Evolutionary conservation across 176 grass and related monocot species (phyloP).

Genomic region (Rhynchospora tenuis): DNA sequence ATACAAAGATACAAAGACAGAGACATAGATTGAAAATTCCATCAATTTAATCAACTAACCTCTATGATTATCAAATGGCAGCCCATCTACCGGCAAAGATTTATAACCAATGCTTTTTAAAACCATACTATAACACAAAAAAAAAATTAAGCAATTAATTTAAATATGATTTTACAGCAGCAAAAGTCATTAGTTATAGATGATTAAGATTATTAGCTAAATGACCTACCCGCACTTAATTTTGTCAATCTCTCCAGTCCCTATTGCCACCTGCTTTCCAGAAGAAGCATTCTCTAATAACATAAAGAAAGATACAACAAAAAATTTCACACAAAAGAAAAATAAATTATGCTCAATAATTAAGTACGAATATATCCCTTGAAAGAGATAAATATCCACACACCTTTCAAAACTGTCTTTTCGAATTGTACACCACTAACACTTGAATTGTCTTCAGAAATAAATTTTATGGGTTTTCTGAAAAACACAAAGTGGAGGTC

Average conservation of each 20-base stretch:
- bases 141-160: not conserved
- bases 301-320: conserved; percentile 20
- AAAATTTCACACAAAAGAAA: not conserved
- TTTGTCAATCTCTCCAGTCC: conserved; percentile 74
- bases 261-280: conserved; percentile 62
- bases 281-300: conserved; percentile 50
- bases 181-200: not conserved
- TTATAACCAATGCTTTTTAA: conserved; percentile 96
- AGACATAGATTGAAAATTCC: not conserved
- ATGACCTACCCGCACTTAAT: conserved; percentile 65
- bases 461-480: conserved; percentile 63
- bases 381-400: conserved; percentile 1
- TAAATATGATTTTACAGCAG: conserved; percentile 2
- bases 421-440: conserved; percentile 58
- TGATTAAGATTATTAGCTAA: conserved; percentile 5
- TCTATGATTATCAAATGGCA: conserved; percentile 70
- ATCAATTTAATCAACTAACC: conserved; percentile 33
- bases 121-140: conserved; percentile 45
- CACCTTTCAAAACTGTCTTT: conserved; percentile 72
- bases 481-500: conserved; percentile 83
- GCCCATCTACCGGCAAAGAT: conserved; percentile 67
- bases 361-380: not conserved
- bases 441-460: conserved; percentile 41
- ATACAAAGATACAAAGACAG: not conserved
- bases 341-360: not conserved